Evolutionary conservation across 2,329 filamentous ascomycete species (phyloP).

Genomic region (Epichloe brachyelytri): DNA sequence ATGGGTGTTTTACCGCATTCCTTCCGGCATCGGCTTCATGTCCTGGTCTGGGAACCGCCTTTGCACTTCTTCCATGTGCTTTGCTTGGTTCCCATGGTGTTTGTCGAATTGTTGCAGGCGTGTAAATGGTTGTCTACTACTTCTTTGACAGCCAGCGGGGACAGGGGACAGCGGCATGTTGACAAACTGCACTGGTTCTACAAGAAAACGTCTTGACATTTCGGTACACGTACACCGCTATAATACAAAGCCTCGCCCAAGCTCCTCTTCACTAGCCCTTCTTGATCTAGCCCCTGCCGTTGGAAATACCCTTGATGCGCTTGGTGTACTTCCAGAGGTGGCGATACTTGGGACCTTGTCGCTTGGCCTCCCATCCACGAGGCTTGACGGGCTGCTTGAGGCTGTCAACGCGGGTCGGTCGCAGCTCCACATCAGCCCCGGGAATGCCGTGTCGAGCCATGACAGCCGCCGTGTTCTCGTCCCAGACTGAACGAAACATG

Average conservation of each 20-base stretch:
- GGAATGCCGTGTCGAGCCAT: constrained; percentile 68
- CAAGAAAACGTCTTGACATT: background rate
- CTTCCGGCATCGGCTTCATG: too few species aligned
- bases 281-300: constrained; percentile 29
- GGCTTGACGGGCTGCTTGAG: constrained; percentile 48
- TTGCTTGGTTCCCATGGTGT: too few species aligned
- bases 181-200: background rate
- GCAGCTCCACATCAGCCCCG: constrained; percentile 74
- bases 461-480: constrained; percentile 73
- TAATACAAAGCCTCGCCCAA: constrained; percentile 4
- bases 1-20: too few species aligned
- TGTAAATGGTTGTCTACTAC: too few species aligned
- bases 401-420: constrained; percentile 61
- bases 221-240: constrained; percentile 6
- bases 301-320: constrained; percentile 37
- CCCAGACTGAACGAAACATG: constrained; percentile 83
- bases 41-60: too few species aligned
- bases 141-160: too few species aligned
- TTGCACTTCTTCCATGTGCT: too few species aligned
- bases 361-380: constrained; percentile 54
- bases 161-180: background rate
- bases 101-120: too few species aligned
- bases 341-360: constrained; percentile 51
- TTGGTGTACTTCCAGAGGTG: constrained; percentile 53
- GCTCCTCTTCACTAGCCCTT: constrained; percentile 6